Evolutionary conservation across 140 eudicot species (phyloP).

Genomic region (Anethum foeniculum): DNA sequence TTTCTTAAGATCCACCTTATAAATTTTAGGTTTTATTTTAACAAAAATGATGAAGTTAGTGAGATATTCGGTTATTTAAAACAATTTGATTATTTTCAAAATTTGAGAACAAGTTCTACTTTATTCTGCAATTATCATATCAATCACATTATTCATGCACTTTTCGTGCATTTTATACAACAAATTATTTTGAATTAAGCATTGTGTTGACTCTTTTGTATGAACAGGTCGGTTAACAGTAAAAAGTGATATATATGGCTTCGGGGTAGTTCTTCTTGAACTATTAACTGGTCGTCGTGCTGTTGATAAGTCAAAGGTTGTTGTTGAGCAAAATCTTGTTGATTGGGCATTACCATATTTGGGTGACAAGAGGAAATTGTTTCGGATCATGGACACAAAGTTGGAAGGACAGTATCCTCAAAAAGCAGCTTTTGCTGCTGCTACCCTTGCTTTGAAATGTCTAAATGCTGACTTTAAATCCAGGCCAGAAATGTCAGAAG

Average conservation of each 20-base stretch:
- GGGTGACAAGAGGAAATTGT: constrained; percentile 41
- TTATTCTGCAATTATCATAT: no score
- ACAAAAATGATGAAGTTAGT: no score
- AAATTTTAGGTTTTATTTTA: no score
- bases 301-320: constrained; percentile 35
- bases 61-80: no score
- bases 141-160: no score
- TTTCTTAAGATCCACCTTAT: no score
- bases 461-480: constrained; percentile 31
- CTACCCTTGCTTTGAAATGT: constrained; percentile 45
- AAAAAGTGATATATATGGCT: constrained; percentile 53
- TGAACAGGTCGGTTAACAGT: constrained; percentile 40
- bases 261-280: constrained; percentile 49
- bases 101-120: no score
- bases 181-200: neutral
- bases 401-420: constrained; percentile 64
- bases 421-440: constrained; percentile 37
- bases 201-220: neutral
- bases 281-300: constrained; percentile 48
- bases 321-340: constrained; percentile 47
- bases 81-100: no score
- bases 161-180: neutral
- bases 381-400: constrained; percentile 54
- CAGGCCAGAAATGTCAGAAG: constrained; percentile 54
- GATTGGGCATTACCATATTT: constrained; percentile 62